Conservation (phyloP, 495 filamentous ascomycete species). For the Trichoderma gamsii region DNA sequence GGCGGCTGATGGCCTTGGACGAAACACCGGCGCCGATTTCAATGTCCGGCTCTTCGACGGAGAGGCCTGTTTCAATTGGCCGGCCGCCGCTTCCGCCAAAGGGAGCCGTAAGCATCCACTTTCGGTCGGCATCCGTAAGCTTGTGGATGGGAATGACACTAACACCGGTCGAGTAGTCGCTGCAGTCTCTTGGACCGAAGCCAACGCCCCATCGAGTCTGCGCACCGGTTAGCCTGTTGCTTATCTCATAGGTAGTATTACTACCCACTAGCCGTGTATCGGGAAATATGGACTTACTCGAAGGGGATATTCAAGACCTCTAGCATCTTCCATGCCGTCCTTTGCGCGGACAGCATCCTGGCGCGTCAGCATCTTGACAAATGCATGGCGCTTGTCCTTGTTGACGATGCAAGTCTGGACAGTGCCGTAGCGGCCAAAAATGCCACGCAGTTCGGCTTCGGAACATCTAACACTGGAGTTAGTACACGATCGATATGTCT, state of each 20-base stretch:
- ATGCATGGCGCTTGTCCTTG: constrained; percentile 93
- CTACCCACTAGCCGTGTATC: background rate
- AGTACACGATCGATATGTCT: constrained; percentile 19
- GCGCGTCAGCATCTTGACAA: constrained; percentile 95
- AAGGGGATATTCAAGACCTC: constrained; percentile 63
- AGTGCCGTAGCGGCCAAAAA: constrained; percentile 72
- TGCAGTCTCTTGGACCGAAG: constrained; percentile 94
- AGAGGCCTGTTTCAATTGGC: constrained; percentile 71
- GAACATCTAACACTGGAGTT: constrained; percentile 29
- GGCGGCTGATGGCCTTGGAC: constrained; percentile 85
- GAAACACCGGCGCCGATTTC: constrained; percentile 97
- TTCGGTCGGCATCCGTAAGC: constrained; percentile 90
- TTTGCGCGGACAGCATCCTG: constrained; percentile 77
- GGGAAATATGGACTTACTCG: constrained; percentile 53
- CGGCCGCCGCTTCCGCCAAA: constrained; percentile 88
- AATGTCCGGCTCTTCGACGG: constrained; percentile 96
- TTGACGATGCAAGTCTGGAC: constrained; percentile 98
- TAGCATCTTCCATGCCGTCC: constrained; percentile 81
- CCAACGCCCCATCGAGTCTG: constrained; percentile 96
- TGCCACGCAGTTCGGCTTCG: constrained; percentile 69
- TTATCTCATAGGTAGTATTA: background rate
- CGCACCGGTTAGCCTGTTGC: constrained; percentile 23
- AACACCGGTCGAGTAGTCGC: constrained; percentile 86
- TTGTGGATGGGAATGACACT: constrained; percentile 88
- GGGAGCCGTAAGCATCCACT: constrained; percentile 94